phyloP scores from a whole-genome alignment of 1,139 yeast species.

The Pichia sp. region DNA sequence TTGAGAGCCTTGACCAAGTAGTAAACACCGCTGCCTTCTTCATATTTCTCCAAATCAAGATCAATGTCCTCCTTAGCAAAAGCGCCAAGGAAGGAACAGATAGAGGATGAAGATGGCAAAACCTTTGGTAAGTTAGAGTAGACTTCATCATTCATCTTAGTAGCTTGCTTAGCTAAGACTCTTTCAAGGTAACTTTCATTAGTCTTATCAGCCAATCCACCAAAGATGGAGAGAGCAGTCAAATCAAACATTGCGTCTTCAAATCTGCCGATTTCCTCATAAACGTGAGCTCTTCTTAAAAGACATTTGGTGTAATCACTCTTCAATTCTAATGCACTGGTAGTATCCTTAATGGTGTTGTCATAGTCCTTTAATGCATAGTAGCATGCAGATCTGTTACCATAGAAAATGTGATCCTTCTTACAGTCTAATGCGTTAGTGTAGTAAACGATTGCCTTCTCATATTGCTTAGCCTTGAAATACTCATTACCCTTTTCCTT shows the following conservation, averaged over 20 bases:
- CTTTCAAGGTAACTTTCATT: conserved; percentile 83
- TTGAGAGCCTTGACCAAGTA: conserved; percentile 63
- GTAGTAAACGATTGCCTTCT: conserved; percentile 71
- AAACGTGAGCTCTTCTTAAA: conserved; percentile 75
- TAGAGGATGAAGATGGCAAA: conserved; percentile 81
- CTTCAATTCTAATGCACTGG: conserved; percentile 75
- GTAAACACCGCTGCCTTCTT: conserved; percentile 49
- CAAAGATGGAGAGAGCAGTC: conserved; percentile 73
- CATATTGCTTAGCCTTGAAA: conserved; percentile 54
- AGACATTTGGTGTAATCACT: conserved; percentile 90
- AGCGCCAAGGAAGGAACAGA: conserved; percentile 82
- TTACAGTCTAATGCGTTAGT: conserved; percentile 68
- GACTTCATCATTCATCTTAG: conserved; percentile 56
- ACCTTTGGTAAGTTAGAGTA: conserved; percentile 43
- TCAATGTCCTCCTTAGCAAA: conserved; percentile 34
- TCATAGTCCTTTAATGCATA: conserved; percentile 73
- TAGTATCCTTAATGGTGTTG: conserved; percentile 80
- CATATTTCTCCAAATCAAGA: conserved; percentile 34
- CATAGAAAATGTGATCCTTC: conserved; percentile 81
- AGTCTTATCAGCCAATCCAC: conserved; percentile 72
- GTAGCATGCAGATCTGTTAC: conserved; percentile 94
- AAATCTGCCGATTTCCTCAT: conserved; percentile 71
- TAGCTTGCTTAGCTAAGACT: conserved; percentile 71
- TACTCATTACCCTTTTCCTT: conserved; percentile 86
- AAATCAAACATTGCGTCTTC: conserved; percentile 88